phyloP scores from a whole-genome alignment of 306 rosid species.

The Casuarina glauca region DNA sequence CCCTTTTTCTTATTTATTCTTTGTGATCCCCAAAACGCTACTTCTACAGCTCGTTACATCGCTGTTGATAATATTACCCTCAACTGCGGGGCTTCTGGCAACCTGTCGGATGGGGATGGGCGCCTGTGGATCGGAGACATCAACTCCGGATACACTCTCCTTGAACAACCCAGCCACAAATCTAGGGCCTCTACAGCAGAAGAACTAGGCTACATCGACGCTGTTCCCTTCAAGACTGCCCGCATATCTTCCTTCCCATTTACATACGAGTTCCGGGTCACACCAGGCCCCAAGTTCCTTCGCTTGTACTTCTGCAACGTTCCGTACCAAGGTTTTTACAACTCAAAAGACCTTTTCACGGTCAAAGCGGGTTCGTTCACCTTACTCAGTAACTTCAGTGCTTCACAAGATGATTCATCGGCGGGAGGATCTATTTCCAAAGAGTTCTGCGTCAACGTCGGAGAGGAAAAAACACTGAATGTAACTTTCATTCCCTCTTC shows the following conservation, averaged over 20 bases:
- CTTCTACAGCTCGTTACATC: neutral
- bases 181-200: no score
- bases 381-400: conserved; percentile 39
- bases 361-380: conserved; percentile 33
- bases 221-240: conserved; percentile 39
- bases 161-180: no score
- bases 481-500: conserved; percentile 31
- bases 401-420: neutral
- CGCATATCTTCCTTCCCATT: conserved; percentile 37
- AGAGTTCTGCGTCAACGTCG: conserved; percentile 31
- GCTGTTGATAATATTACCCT: conserved; percentile 3
- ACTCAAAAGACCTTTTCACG: conserved; percentile 31
- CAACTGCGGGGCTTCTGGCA: neutral
- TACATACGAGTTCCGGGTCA: conserved; percentile 36
- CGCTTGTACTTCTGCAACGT: conserved; percentile 42
- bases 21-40: no score
- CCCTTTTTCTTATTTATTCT: neutral
- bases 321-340: conserved; percentile 25
- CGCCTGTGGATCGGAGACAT: conserved; percentile 12
- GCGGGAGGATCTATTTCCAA: neutral
- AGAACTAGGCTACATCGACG: no score
- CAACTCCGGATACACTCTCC: no score
- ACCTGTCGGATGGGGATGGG: neutral
- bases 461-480: conserved; percentile 31
- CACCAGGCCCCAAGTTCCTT: conserved; percentile 42